Percentiles rank a stretch among this genome's conserved stretches.
These are phyloP conservation scores for Ceratocystis huliohia DNA, from an alignment of 2,329 filamentous ascomycete species.

Conservation along the genomic window DNA sequence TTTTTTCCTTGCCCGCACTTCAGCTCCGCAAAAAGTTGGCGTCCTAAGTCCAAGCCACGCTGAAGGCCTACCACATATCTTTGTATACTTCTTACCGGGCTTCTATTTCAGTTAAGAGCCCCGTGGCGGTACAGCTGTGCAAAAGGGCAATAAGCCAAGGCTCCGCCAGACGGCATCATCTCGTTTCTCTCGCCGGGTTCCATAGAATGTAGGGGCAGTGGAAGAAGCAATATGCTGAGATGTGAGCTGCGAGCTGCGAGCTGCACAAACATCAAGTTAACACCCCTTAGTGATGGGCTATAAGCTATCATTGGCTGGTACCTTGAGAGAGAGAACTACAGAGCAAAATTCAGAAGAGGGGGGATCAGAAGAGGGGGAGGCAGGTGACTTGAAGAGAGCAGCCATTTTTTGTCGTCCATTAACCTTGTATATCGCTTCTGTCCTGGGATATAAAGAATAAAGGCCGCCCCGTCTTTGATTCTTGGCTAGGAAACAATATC, in stretches of 20 bases:
- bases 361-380: neutral
- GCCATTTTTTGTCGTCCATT: neutral
- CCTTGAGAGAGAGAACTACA: neutral
- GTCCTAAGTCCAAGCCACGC: constrained; percentile 1
- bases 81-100: neutral
- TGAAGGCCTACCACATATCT: neutral
- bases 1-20: neutral
- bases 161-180: neutral
- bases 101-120: neutral
- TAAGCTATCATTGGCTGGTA: neutral
- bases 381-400: neutral
- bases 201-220: neutral
- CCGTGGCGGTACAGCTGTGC: neutral
- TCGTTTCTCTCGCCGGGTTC: neutral
- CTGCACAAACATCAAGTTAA: neutral
- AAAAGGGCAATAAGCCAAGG: neutral
- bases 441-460: neutral
- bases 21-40: neutral
- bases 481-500: neutral
- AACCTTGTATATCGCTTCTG: neutral
- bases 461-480: neutral
- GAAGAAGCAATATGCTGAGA: neutral
- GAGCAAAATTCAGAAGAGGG: neutral
- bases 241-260: neutral
- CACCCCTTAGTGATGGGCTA: neutral